A percentile compares a stretch with the other conserved stretches of the same genome.
Conservation (phyloP, 129 eudicot species). For the Artemisia tridentata region DNA sequence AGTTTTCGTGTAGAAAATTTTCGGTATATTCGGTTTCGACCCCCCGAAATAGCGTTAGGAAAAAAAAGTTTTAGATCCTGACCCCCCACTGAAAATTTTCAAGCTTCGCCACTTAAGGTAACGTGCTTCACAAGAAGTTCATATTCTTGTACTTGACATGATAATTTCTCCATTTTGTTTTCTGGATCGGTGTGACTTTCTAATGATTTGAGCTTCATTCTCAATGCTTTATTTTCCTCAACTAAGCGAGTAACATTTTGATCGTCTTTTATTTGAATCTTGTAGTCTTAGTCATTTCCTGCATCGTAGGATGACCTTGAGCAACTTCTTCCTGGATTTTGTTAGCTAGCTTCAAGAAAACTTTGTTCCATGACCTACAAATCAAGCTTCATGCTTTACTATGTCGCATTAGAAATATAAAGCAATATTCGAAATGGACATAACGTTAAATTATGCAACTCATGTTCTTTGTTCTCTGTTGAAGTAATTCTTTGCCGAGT, state of each 20-base stretch:
- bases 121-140: conserved; percentile 62
- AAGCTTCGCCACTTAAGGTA: conserved; percentile 30
- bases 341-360: conserved; percentile 53
- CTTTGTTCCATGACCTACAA: conserved; percentile 61
- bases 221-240: conserved; percentile 54
- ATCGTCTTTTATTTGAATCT: conserved; percentile 33
- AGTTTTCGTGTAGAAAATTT: no score
- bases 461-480: conserved; percentile 53
- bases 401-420: conserved; percentile 86
- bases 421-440: conserved; percentile 50
- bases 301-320: conserved; percentile 47
- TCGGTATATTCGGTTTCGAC: no score
- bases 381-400: conserved; percentile 81
- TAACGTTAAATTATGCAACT: conserved; percentile 41
- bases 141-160: conserved; percentile 51
- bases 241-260: conserved; percentile 37
- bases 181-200: conserved; percentile 40
- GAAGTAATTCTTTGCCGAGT: no score
- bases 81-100: no score
- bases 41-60: no score
- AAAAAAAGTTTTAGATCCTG: no score
- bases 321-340: conserved; percentile 52
- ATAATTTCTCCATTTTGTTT: conserved; percentile 40
- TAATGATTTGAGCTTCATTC: conserved; percentile 37
- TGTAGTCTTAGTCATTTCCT: conserved; percentile 41